Percentiles rank a stretch among this genome's conserved stretches.
These are phyloP conservation scores for Chalciporus pseudorubinellus DNA, from an alignment of 768 basidiomycete genomes.

Conservation along the genomic window DNA sequence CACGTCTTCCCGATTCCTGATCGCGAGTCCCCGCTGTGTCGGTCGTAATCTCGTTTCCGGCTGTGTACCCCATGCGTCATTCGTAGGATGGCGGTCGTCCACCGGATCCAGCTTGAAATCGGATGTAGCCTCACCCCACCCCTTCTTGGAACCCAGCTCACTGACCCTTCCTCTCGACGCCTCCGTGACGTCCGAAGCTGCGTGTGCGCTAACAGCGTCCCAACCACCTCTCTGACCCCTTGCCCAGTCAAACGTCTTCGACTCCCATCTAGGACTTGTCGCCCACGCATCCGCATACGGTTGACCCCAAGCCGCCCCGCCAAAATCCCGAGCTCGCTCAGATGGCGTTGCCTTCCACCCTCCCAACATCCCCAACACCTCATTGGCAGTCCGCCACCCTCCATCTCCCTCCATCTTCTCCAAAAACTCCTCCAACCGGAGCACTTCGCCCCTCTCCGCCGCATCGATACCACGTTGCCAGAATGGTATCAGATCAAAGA, in stretches of 20 bases:
- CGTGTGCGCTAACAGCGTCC: constrained; percentile 6
- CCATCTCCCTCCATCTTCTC: constrained; percentile 38
- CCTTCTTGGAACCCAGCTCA: constrained; percentile 19
- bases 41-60: not conserved
- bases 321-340: not conserved
- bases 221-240: constrained; percentile 11
- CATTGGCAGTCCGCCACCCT: constrained; percentile 29
- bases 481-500: constrained; percentile 51
- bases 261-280: constrained; percentile 8
- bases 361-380: constrained; percentile 31
- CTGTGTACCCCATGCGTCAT: constrained; percentile 1
- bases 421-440: constrained; percentile 46
- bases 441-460: constrained; percentile 43
- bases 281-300: constrained; percentile 8
- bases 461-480: constrained; percentile 51
- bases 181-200: constrained; percentile 22
- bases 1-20: constrained; percentile 13
- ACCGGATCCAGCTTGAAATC: not conserved
- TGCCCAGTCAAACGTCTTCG: not conserved
- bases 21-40: constrained; percentile 2
- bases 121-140: constrained; percentile 6
- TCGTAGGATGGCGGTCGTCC: not conserved
- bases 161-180: constrained; percentile 11
- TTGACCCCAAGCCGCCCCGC: constrained; percentile 9
- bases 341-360: constrained; percentile 14